Conservation (phyloP, 1,284 basidiomycete genomes). For the Malassezia cuniculi region DNA sequence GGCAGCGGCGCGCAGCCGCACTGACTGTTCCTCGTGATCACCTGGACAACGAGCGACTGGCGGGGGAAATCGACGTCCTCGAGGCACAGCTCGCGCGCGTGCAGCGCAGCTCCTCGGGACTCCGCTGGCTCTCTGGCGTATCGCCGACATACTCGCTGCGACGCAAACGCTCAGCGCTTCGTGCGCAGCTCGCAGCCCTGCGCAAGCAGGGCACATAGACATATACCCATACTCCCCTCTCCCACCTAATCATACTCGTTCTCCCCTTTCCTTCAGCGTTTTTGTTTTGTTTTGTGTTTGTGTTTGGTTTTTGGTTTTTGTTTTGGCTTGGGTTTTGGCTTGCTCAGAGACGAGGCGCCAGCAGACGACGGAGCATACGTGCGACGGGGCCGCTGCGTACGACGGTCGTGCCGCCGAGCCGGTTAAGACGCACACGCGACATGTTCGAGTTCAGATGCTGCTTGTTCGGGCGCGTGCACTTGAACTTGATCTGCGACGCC, state of each 20-base stretch:
- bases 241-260: too few relatives aligned
- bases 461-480: constrained; percentile 24
- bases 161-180: too few relatives aligned
- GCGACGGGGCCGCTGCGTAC: constrained; percentile 22
- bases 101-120: too few relatives aligned
- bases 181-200: too few relatives aligned
- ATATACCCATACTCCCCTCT: too few relatives aligned
- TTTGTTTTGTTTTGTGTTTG: constrained; percentile 6
- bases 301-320: neutral
- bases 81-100: constrained; percentile 9
- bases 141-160: too few relatives aligned
- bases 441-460: constrained; percentile 33
- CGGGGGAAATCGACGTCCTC: too few relatives aligned
- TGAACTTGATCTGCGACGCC: constrained; percentile 23
- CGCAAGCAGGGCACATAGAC: too few relatives aligned
- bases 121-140: too few relatives aligned
- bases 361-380: constrained; percentile 25
- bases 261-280: neutral
- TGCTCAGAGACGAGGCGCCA: constrained; percentile 26
- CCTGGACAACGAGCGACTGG: too few relatives aligned
- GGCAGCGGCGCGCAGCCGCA: constrained; percentile 23
- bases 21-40: too few relatives aligned
- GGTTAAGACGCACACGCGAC: constrained; percentile 26
- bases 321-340: neutral
- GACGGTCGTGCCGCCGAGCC: constrained; percentile 21